Conservation (phyloP, 495 filamentous ascomycete genomes). For the Aspergillus sclerotioniger region DNA sequence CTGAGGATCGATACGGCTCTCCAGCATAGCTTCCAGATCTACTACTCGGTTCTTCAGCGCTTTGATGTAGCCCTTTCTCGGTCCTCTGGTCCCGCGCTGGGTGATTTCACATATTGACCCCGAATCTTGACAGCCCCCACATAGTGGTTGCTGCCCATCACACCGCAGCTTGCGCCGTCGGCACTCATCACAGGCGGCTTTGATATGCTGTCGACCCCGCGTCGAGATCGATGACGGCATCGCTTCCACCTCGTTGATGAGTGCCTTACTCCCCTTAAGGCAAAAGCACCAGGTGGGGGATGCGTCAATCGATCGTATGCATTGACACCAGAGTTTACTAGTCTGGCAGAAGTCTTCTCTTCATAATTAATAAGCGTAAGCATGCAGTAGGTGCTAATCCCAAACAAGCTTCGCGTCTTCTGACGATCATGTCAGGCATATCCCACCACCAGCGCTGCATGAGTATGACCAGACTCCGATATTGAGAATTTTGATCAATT, state of each 20-base stretch:
- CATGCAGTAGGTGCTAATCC: too few species aligned
- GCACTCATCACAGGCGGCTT: slow-evolving; percentile 47
- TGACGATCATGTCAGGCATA: too few species aligned
- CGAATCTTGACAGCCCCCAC: slow-evolving; percentile 42
- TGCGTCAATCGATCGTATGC: background rate
- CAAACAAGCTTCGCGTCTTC: too few species aligned
- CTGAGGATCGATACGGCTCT: slow-evolving; percentile 27
- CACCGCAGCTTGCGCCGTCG: slow-evolving; percentile 49
- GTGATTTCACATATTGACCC: slow-evolving; percentile 41
- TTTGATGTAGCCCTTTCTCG: slow-evolving; percentile 48
- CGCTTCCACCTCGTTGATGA: background rate
- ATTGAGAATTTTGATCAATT: too few species aligned
- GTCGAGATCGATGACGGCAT: background rate
- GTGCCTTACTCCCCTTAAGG: background rate
- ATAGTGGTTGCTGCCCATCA: slow-evolving; percentile 44
- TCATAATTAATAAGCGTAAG: too few species aligned
- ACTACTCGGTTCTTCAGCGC: slow-evolving; percentile 43
- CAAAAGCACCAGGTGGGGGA: background rate
- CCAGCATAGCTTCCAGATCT: background rate
- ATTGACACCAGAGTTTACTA: background rate
- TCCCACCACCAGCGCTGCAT: too few species aligned
- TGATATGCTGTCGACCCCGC: background rate
- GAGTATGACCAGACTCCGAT: too few species aligned
- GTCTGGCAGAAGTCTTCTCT: too few species aligned
- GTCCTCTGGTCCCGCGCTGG: slow-evolving; percentile 40